A percentile compares a stretch with the other conserved stretches of the same genome.
Evolutionary conservation across 116 monocot genomes (phyloP).

Genomic region (Dioscorea cayenensis): DNA sequence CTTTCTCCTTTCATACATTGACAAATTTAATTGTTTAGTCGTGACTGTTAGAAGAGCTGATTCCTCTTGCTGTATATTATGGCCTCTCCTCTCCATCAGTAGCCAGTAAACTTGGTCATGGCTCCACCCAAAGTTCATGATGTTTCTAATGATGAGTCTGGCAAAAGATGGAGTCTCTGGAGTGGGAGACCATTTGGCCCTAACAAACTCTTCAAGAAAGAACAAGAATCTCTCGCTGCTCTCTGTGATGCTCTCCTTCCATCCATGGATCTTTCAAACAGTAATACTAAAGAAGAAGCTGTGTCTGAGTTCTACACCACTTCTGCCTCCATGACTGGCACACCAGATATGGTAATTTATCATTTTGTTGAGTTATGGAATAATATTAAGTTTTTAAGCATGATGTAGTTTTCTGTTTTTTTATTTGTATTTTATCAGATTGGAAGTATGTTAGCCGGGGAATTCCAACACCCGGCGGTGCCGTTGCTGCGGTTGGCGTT

Average conservation of each 20-base stretch:
- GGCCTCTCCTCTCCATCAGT: too few species aligned
- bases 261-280: not conserved
- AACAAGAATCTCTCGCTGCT: constrained; percentile 20
- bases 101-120: too few species aligned
- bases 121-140: too few species aligned
- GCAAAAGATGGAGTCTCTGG: not conserved
- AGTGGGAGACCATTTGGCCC: not conserved
- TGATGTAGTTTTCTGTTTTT: too few species aligned
- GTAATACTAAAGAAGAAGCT: not conserved
- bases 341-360: constrained; percentile 14
- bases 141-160: not conserved
- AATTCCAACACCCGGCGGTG: constrained; percentile 14
- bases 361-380: not conserved
- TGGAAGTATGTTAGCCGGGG: constrained; percentile 10
- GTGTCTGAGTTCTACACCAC: constrained; percentile 14
- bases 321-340: constrained; percentile 28
- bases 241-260: constrained; percentile 20
- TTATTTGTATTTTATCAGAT: not conserved
- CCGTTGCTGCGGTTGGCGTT: constrained; percentile 20
- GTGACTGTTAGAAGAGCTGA: too few species aligned
- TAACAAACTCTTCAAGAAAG: constrained; percentile 1
- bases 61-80: too few species aligned
- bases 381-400: too few species aligned
- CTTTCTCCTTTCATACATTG: too few species aligned
- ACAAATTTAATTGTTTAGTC: too few species aligned